Base-by-base conservation (phyloP, 2,329 filamentous ascomycete species). In the Xylariales sp. region DNA sequence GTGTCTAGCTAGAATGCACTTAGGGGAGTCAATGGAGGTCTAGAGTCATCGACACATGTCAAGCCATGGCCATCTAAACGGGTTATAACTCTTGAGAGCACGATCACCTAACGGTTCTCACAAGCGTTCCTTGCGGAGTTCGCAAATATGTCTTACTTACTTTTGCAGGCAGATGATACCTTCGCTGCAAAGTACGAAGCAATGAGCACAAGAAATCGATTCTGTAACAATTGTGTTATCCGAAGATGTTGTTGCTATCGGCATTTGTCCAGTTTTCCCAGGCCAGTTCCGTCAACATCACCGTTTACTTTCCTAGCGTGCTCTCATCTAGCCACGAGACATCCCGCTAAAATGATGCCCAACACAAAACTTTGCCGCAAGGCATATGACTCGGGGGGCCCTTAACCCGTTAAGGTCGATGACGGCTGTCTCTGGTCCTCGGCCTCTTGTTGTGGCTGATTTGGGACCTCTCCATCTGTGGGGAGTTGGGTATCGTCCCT, bases 331-430 rank as follows among this genome's bases (percentile, higher is more conserved):
- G 18, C 9, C 28, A 14, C 10, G 16, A 49, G 8, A 59, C 55
- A 16, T n/a, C 55, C 49, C 16, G 39, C 63, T 56, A 16, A 56
- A 49, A 50, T 36, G 16, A 36, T 10, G 3, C 34, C 41, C 3
- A 16, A 49, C 55, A 50, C 10, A n/a, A 55, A 14, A n/a, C 41
- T n/a, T 12, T 23, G 6, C 16, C 8, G 10, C 3, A 43, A 30
- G 12, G 7, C 3, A 6, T 3, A 62, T 67, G 61, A 64, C 67
- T 62, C 62, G 41, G 14, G 52, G 48, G 48, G 8, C 41, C 30
- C 5, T 10, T 5, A 2, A 9, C 16, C 32, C 34, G 2, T 36
- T 59, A 41, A 16, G 57, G 45, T 41, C 54, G 67, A n/a, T 7
- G 60, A 28, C 46, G 52, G 18, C 14, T 43, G 8, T 48, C 52